Evolutionary conservation across 192 early-diverging fungal genomes (phyloP).

Genomic region (Dissophora globulifera): DNA sequence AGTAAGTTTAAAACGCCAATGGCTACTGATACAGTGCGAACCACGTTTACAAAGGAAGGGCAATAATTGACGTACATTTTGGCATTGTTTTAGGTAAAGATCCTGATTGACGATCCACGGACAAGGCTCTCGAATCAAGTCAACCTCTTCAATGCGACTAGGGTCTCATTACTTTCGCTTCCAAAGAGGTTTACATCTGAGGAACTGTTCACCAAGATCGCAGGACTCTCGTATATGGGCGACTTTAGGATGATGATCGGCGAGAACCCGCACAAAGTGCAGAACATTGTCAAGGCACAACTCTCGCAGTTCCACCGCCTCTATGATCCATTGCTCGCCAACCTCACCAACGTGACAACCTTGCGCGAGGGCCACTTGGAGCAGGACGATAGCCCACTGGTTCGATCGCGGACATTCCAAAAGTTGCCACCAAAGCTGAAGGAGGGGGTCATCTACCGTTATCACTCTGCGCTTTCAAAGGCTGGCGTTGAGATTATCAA

Average conservation of each 20-base stretch:
- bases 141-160: slow-evolving; percentile 87
- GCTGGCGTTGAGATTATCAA: slow-evolving; percentile 45
- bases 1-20: slow-evolving; percentile 60
- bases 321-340: slow-evolving; percentile 64
- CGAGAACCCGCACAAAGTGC: slow-evolving; percentile 96
- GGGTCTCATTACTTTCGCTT: slow-evolving; percentile 84
- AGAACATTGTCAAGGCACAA: slow-evolving; percentile 92
- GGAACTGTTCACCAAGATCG: slow-evolving; percentile 85
- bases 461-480: slow-evolving; percentile 45
- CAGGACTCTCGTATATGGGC: slow-evolving; percentile 88
- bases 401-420: slow-evolving; percentile 75
- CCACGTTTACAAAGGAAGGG: too few relatives aligned
- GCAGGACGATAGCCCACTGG: slow-evolving; percentile 71
- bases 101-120: slow-evolving; percentile 79
- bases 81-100: slow-evolving; percentile 66
- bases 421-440: slow-evolving; percentile 85
- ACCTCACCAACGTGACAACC: slow-evolving; percentile 61
- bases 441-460: slow-evolving; percentile 35
- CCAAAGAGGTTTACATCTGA: slow-evolving; percentile 83
- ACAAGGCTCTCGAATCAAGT: slow-evolving; percentile 80
- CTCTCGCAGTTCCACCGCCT: slow-evolving; percentile 64
- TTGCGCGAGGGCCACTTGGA: slow-evolving; percentile 56
- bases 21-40: too few relatives aligned
- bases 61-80: too few relatives aligned
- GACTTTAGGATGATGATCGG: slow-evolving; percentile 93